phyloP scores from a whole-genome alignment of 768 basidiomycete genomes.

The Termitomyces sp. region DNA sequence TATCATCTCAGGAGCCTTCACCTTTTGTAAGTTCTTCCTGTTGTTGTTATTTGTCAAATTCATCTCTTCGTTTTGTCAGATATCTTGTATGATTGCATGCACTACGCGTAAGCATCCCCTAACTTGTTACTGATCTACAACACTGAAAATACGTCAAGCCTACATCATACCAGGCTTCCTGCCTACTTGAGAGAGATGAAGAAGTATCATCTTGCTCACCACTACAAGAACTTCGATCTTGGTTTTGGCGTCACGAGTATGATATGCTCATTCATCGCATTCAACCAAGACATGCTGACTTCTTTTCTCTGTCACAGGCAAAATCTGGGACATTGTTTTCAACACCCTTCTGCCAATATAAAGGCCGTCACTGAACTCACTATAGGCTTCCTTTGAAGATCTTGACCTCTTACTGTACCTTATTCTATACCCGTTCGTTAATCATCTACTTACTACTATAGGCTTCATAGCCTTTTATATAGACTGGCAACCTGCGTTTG shows the following conservation, averaged over 20 bases:
- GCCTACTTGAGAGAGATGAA: slow-evolving; percentile 90
- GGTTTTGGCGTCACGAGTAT: slow-evolving; percentile 94
- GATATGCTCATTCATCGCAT: slow-evolving; percentile 17
- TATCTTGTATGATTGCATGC: slow-evolving; percentile 84
- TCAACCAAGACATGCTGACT: not conserved
- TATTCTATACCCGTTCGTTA: not conserved
- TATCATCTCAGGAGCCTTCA: slow-evolving; percentile 78
- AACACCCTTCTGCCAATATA: slow-evolving; percentile 72
- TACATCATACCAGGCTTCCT: slow-evolving; percentile 85
- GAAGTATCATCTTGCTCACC: slow-evolving; percentile 95
- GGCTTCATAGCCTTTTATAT: not conserved
- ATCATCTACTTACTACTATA: not conserved
- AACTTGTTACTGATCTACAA: not conserved
- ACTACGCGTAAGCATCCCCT: slow-evolving; percentile 68
- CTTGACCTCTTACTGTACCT: not conserved
- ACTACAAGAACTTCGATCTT: slow-evolving; percentile 97
- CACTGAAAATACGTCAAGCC: slow-evolving; percentile 26
- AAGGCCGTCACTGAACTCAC: slow-evolving; percentile 1
- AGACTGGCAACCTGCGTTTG: no score
- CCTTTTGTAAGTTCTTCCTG: slow-evolving; percentile 55
- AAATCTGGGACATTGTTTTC: slow-evolving; percentile 93
- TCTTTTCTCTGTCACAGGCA: slow-evolving; percentile 40
- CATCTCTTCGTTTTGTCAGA: slow-evolving; percentile 36
- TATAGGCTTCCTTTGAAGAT: no score
- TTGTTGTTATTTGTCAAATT: not conserved